Evolutionary conservation across 768 basidiomycete species (phyloP).

Genomic region (Rhodosporidiobolus sp.): DNA sequence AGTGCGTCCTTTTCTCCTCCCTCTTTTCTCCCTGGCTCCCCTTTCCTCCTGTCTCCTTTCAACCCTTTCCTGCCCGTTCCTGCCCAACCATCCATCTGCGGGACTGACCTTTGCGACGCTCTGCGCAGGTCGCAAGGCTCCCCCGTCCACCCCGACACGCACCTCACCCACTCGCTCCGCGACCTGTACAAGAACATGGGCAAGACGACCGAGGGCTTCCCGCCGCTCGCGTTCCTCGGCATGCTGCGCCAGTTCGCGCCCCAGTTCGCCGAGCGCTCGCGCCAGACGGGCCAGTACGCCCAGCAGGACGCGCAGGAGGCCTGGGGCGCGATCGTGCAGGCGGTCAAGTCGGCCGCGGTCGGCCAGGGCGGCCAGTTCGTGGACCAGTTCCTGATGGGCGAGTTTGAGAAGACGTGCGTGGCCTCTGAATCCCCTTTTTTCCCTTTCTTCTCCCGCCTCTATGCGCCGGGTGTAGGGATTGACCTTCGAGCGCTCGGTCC

Average conservation of each 20-base stretch:
- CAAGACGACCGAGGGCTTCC: constrained; percentile 69
- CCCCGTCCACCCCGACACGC: constrained; percentile 44
- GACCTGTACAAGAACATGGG: constrained; percentile 71
- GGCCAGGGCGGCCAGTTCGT: constrained; percentile 59
- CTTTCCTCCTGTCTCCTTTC: constrained; percentile 12
- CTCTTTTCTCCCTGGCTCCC: too few species aligned
- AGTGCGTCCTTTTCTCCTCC: constrained; percentile 50
- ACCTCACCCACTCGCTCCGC: constrained; percentile 58
- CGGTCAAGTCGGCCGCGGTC: constrained; percentile 54
- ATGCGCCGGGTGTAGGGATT: not conserved
- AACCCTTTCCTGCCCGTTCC: not conserved
- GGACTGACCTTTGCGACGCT: constrained; percentile 12
- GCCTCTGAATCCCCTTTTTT: not conserved
- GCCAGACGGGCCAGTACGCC: constrained; percentile 57
- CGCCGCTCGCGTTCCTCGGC: constrained; percentile 65
- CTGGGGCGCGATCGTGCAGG: constrained; percentile 69
- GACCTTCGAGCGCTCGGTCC: not conserved
- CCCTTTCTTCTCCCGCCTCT: not conserved
- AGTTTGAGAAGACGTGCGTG: constrained; percentile 67
- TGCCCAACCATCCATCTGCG: not conserved
- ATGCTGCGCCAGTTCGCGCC: constrained; percentile 71
- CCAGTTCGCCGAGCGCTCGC: constrained; percentile 73
- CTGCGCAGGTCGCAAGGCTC: constrained; percentile 47
- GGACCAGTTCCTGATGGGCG: constrained; percentile 75
- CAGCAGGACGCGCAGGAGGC: constrained; percentile 97